Base-by-base conservation (phyloP, 1,139 yeast species). In the Sugiyamaella neomexicana region DNA sequence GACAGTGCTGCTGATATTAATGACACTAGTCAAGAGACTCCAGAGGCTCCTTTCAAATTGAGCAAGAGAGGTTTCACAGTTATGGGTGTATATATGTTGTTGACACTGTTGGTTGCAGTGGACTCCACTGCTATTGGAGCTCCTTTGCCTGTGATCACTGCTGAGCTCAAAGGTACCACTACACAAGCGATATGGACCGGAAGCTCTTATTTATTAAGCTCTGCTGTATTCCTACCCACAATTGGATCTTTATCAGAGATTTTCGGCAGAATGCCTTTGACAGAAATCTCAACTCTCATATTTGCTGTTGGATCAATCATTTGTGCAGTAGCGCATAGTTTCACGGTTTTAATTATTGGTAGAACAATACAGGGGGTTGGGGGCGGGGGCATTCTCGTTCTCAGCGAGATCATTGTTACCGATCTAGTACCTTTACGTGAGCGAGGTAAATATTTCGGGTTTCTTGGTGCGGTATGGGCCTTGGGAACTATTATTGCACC, bases 301-400 rank as follows among this genome's bases (percentile, higher is more conserved):
- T 64, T 66, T 41, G 44, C 58, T 2, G 42, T 64, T 2, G 70
- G 70, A 2, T 83, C 89, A 0, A 72, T 85, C 51, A 70, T 85
- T 5, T 74, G 82, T 31, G 91, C 83, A 0, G 68, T 83, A 1
- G 73, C 90, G 0, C 72, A 65, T n/a, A 75, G 74, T 40, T 82
- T 85, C 81, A 73, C 75, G 57, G 76, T 79, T 73, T 68, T 86
- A 53, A 82, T 86, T 55, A 86, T 82, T 1, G 90, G 89, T 0
- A 75, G 91, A 62, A 82, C 83, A 5, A 72, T 86, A 34, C 83
- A 84, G 53, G 93, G 93, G 52, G 64, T 82, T 46, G 93, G 91
- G 12, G 90, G 86, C 7, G 87, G 89, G 34, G 88, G 88, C 9
- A 76, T 84, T 36, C 81, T 80, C 59, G 75, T 84, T 1, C 73